Evolutionary conservation across 2,329 filamentous ascomycete genomes (phyloP), one percentile per base, ranked within the genome.

Genomic region (Pezicula carpinea): DNA sequence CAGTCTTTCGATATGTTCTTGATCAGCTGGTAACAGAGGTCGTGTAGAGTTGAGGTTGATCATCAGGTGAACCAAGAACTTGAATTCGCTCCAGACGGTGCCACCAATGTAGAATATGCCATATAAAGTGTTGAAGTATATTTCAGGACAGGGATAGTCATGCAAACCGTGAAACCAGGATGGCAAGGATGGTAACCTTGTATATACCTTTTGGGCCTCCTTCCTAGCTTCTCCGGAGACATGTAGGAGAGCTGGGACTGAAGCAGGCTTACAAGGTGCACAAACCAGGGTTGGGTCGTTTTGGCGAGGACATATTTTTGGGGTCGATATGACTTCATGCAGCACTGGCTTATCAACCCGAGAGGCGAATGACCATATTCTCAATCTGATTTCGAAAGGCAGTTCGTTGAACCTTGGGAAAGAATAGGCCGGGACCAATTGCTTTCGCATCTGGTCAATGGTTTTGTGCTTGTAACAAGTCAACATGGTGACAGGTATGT

Each of bases 101-200:
- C 38, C 26, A 5, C 36, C 32, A 2, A 49, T 36, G 18, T 45
- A 49, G 33, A 49, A 49, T 19, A n/a, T 31, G 31, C 42, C 42
- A 32, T 49, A 45, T 7, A 49, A 21, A 18, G 42, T 45, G 17
- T 49, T 49, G 31, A 49, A 42, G 29, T 48, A 44, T 13, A 23
- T 23, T 23, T 23, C 22, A 8, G 5, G 8, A 23, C 22, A 8
- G 5, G 5, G 22, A 5, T 23, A 5, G 22, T 23, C 22, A 8
- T 5, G 8, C 22, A 8, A 8, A 23, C n/a, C n/a, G n/a, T 23
- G 5, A 23, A 23, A 8, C 8, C 22, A 5, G 22, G 5, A 23
- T n/a, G 32, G 32, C 32, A 32, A 8, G 14, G 7, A 8, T 14
- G 14, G 8, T 14, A n/a, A n/a, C 13, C 32, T 14, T 14, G 32